Base-by-base conservation (phyloP, 768 basidiomycete genomes). In the Rhodosporidiobolus sp. region DNA sequence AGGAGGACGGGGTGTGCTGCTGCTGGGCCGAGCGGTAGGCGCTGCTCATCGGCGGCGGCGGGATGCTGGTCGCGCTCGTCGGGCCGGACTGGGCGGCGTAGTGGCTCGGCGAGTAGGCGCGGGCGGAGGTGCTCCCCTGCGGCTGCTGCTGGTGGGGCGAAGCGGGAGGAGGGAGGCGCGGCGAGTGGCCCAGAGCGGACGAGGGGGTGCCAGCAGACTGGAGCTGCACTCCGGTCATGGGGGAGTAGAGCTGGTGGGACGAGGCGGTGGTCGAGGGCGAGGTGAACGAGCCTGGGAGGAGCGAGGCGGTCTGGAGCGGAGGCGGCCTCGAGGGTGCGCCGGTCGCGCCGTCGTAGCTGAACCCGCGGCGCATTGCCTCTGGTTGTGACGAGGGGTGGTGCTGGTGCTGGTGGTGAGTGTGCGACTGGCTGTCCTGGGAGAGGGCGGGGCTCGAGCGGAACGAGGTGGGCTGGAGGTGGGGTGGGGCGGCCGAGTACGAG, bases 71-170 rank as follows among this genome's bases (percentile, higher is more conserved):
- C 11, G 48, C 28, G 60, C 46, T 49, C 43, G 60, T 49, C 6
- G 57, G 35, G 7, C 66, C 46, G 50, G 43, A 30, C 32, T 14
- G 8, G 22, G 65, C 65, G 35, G 58, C 56, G 66, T 70, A 72
- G 43, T 67, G 50, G 24, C 70, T 72, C 11, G 74, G 66, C 43
- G 65, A 67, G 54, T 62, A 65, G 19, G 49, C 43, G 50, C 55
- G 56, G 26, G 26, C 38, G n/a, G 45, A 14, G 19, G 38, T 38
- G 17, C 65, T 43, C 53, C 58, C 49, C 24, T 11, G 54, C 38
- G 48, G 43, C 22, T 30, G 3, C 4, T 43, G 53, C n/a, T 26
- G 22, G 6, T 28, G 30, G 28, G 54, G 54, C 64, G 67, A 55
- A 14, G n/a, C 62, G 22, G 32, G 38, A 16, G 63, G 17, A 26